phyloP scores from a whole-genome alignment of 345 rosid genomes.

The Eucalyptus melliodora region DNA sequence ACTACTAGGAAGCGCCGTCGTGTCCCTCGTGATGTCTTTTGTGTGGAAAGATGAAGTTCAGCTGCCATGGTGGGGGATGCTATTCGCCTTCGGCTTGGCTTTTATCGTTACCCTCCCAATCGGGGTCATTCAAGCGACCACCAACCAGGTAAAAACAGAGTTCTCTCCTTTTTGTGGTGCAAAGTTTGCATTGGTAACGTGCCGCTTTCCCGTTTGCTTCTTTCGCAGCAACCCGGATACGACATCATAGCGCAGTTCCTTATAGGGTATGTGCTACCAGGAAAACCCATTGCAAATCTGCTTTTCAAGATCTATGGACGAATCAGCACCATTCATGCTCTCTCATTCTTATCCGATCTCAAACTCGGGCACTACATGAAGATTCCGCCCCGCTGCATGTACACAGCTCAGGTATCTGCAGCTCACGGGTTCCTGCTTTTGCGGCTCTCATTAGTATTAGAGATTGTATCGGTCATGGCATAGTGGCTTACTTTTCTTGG shows the following conservation, averaged over 20 bases:
- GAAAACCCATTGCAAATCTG: slow-evolving; percentile 93
- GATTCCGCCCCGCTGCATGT: slow-evolving; percentile 94
- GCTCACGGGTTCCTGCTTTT: slow-evolving; percentile 45
- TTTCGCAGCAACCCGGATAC: slow-evolving; percentile 91
- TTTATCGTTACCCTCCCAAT: slow-evolving; percentile 84
- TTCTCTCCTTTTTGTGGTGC: neutral
- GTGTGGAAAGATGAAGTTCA: slow-evolving; percentile 71
- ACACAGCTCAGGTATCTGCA: slow-evolving; percentile 66
- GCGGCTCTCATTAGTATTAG: neutral
- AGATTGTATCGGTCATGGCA: slow-evolving; percentile 1
- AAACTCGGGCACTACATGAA: slow-evolving; percentile 99
- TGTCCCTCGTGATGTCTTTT: slow-evolving; percentile 61
- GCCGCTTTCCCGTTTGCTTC: neutral
- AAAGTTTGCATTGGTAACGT: neutral
- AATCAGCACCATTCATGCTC: slow-evolving; percentile 88
- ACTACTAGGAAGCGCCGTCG: slow-evolving; percentile 32
- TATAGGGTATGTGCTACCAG: slow-evolving; percentile 75
- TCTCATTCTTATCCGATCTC: slow-evolving; percentile 86
- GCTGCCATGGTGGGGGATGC: slow-evolving; percentile 95
- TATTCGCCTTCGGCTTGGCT: slow-evolving; percentile 76
- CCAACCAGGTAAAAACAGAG: slow-evolving; percentile 51
- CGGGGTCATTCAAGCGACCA: slow-evolving; percentile 95
- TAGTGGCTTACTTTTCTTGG: neutral
- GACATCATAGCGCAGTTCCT: slow-evolving; percentile 95
- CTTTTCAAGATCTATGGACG: slow-evolving; percentile 93